A percentile compares a stretch with the other conserved stretches of the same genome.
These are phyloP conservation scores for Boechera stricta DNA, from an alignment of 345 rosid genomes.

Conservation along the genomic window DNA sequence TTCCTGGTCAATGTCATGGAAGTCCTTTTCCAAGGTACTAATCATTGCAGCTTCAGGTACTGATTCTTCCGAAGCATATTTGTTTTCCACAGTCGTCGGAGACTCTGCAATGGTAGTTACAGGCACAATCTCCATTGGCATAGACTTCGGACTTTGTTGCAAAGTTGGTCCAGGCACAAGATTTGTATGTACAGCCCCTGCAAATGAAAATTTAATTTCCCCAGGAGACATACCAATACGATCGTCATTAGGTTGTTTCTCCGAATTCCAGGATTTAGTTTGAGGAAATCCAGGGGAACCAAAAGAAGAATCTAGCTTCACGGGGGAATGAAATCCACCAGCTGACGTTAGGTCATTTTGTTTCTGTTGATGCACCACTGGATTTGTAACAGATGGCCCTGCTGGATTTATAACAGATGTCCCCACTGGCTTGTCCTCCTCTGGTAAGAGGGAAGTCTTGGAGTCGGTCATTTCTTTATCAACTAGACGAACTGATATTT, in stretches of 20 bases:
- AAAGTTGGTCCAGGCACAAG: slow-evolving; percentile 48
- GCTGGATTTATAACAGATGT: slow-evolving; percentile 41
- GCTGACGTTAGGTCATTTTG: slow-evolving; percentile 43
- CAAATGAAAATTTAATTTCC: slow-evolving; percentile 43
- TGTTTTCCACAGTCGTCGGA: slow-evolving; percentile 28
- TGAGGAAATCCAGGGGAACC: slow-evolving; percentile 51
- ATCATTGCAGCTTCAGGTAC: slow-evolving; percentile 38
- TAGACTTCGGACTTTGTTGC: slow-evolving; percentile 50
- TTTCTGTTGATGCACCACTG: slow-evolving; percentile 45
- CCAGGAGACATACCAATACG: slow-evolving; percentile 45
- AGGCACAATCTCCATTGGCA: slow-evolving; percentile 40
- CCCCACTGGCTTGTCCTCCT: slow-evolving; percentile 41
- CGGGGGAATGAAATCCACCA: slow-evolving; percentile 45
- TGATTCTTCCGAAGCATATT: slow-evolving; percentile 40
- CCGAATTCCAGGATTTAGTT: slow-evolving; percentile 41
- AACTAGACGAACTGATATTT: slow-evolving; percentile 42
- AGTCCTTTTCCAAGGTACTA: slow-evolving; percentile 48
- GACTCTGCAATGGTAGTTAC: slow-evolving; percentile 35
- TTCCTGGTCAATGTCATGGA: slow-evolving; percentile 47
- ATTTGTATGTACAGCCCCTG: slow-evolving; percentile 48
- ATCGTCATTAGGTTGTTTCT: slow-evolving; percentile 47
- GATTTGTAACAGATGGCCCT: slow-evolving; percentile 42
- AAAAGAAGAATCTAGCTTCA: slow-evolving; percentile 51
- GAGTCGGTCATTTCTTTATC: slow-evolving; percentile 58
- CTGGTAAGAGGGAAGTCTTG: slow-evolving; percentile 50